Percentiles rank a stretch among this genome's conserved stretches.
phyloP scores from a whole-genome alignment of 352 stramenopile genomes.

The Stramenopiles sp. region DNA sequence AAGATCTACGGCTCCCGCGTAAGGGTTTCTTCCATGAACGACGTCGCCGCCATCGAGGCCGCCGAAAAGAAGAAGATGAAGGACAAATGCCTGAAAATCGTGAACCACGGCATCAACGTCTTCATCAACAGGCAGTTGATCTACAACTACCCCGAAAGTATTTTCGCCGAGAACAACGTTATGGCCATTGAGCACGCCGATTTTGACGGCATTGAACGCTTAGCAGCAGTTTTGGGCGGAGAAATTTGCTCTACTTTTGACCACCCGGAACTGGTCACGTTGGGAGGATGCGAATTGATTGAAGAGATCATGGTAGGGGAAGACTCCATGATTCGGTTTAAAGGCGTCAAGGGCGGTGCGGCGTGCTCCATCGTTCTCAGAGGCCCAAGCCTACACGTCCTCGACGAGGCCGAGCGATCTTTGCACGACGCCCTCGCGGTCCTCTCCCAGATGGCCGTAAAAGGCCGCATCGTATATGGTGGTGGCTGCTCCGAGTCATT shows the following conservation, averaged over 20 bases:
- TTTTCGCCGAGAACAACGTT: slow-evolving; percentile 93
- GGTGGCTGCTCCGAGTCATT: slow-evolving; percentile 88
- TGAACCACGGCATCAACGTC: slow-evolving; percentile 91
- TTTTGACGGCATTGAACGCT: slow-evolving; percentile 95
- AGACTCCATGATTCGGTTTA: slow-evolving; percentile 85
- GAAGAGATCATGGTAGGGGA: slow-evolving; percentile 98
- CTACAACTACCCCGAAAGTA: slow-evolving; percentile 97
- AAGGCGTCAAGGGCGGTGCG: slow-evolving; percentile 79
- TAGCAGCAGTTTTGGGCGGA: slow-evolving; percentile 79
- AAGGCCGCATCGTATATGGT: slow-evolving; percentile 54
- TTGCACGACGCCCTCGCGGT: slow-evolving; percentile 95
- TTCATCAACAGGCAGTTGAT: slow-evolving; percentile 99
- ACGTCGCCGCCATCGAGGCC: slow-evolving; percentile 95
- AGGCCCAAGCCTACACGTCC: slow-evolving; percentile 75
- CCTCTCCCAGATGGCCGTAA: slow-evolving; percentile 32
- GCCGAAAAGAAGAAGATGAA: slow-evolving; percentile 97
- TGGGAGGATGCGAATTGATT: slow-evolving; percentile 90
- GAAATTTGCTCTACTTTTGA: slow-evolving; percentile 95
- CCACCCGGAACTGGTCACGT: slow-evolving; percentile 74
- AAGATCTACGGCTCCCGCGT: slow-evolving; percentile 97
- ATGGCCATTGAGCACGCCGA: slow-evolving; percentile 98
- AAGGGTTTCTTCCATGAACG: slow-evolving; percentile 93
- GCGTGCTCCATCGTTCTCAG: slow-evolving; percentile 81
- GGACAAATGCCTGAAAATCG: slow-evolving; percentile 78
- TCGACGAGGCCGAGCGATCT: slow-evolving; percentile 96